Evolutionary conservation across 345 rosid species (phyloP), one percentile per base, ranked within the genome.

Genomic region (Streptanthus diversifolius): DNA sequence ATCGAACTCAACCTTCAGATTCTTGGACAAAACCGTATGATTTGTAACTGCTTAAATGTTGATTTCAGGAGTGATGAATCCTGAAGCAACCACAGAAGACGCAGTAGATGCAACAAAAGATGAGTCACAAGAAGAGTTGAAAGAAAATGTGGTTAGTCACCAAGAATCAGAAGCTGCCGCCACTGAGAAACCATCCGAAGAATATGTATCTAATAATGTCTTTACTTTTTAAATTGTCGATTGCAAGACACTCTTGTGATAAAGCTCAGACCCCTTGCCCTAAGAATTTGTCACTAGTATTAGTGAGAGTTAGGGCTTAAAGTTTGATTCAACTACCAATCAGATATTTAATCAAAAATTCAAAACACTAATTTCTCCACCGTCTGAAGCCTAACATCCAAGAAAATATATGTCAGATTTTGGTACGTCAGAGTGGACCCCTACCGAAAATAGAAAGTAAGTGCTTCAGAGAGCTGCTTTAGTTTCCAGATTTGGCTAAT

Each of bases 61-160:
- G 35, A 54, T 47, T 19, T 64, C 61, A 77, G 80, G 61, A 64
- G 11, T 63, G 53, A 40, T 12, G 57, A 71, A 12, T 48, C 40
- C 68, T 56, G 72, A 77, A 63, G 66, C 48, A 57, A 48, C 67
- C 37, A 19, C 71, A 62, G 79, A 32, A 24, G 68, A 21, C 27
- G 35, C 56, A 22, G 44, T 15, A 21, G 64, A 41, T 1, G 37
- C 63, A 53, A 56, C 44, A 15, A 37, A 47, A 36, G 54, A 10
- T n/a, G 71, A 44, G 52, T 45, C 14, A 44, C 48, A 75, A 52
- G 70, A 41, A 41, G 55, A 15, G 54, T 1, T 58, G 14, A 40
- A 30, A 24, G 63, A 43, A 44, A 19, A 59, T 51, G 6, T 27
- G 60, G 60, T 47, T 2, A 64, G 10, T 14, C 43, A 66, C 53